Conservation (phyloP, 78 protist species). For the Dictyostelium brefeldianum region DNA sequence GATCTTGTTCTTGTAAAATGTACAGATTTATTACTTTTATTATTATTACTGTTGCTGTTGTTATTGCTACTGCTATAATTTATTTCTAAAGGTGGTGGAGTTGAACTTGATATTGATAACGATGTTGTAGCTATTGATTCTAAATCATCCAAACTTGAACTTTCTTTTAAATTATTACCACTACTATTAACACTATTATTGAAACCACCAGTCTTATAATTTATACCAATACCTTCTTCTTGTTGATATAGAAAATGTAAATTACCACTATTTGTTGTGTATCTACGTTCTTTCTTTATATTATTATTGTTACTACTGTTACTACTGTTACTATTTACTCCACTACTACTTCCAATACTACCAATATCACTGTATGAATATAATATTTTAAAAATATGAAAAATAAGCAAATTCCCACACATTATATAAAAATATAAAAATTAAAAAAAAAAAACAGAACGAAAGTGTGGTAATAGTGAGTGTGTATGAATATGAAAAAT, state of each 20-base stretch:
- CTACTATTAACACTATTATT: neutral
- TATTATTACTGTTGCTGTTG: neutral
- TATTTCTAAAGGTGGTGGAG: neutral
- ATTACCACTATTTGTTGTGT: neutral
- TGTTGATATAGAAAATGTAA: conserved; percentile 1
- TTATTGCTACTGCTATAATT: neutral
- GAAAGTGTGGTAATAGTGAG: no score
- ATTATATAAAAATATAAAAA: no score
- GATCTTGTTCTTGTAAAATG: conserved; percentile 44
- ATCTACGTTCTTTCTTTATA: conserved; percentile 11
- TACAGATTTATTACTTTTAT: neutral
- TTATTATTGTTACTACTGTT: neutral
- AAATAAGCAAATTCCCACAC: no score
- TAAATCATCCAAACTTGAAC: neutral
- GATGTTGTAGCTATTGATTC: neutral
- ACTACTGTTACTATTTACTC: no score
- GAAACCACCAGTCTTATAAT: neutral
- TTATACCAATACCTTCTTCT: neutral
- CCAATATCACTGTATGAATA: no score
- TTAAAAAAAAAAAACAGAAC: no score
- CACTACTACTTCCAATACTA: no score
- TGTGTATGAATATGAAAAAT: no score
- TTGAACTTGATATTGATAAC: neutral
- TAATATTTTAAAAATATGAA: no score
- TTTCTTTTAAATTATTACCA: neutral